Evolutionary conservation across 2,329 filamentous ascomycete species (phyloP).

Genomic region (Colletotrichum tofieldiae): DNA sequence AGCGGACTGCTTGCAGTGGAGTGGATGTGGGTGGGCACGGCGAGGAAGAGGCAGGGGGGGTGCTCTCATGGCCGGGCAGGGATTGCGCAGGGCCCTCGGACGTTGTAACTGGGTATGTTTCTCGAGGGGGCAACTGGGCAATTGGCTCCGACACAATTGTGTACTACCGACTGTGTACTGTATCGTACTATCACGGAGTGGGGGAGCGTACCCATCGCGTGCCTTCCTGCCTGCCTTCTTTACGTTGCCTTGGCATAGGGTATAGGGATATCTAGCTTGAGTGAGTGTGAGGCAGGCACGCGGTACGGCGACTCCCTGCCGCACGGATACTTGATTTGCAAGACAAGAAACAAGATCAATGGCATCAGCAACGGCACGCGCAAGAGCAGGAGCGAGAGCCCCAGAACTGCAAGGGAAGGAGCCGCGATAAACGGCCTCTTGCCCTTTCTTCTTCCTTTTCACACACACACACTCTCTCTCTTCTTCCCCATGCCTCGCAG

Average conservation of each 20-base stretch:
- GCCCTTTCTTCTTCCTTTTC: neutral
- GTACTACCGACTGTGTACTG: too few relatives aligned
- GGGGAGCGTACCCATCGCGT: neutral
- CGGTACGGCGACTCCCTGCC: neutral
- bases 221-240: neutral
- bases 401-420: neutral
- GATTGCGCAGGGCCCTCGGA: slow-evolving; percentile 34
- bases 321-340: neutral
- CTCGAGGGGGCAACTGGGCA: slow-evolving; percentile 20
- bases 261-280: too few relatives aligned
- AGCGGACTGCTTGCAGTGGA: slow-evolving; percentile 26
- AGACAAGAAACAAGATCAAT: neutral
- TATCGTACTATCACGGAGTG: neutral
- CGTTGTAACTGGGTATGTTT: slow-evolving; percentile 40
- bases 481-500: neutral
- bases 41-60: slow-evolving; percentile 23
- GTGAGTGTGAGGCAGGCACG: too few relatives aligned
- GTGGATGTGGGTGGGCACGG: slow-evolving; percentile 35
- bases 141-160: slow-evolving; percentile 11
- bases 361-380: neutral
- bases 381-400: neutral
- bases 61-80: slow-evolving; percentile 38
- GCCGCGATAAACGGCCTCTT: neutral
- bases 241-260: neutral
- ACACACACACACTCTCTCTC: neutral